Evolutionary conservation across 148 eudicot species (phyloP).

Genomic region (Vaccinium darrowii): DNA sequence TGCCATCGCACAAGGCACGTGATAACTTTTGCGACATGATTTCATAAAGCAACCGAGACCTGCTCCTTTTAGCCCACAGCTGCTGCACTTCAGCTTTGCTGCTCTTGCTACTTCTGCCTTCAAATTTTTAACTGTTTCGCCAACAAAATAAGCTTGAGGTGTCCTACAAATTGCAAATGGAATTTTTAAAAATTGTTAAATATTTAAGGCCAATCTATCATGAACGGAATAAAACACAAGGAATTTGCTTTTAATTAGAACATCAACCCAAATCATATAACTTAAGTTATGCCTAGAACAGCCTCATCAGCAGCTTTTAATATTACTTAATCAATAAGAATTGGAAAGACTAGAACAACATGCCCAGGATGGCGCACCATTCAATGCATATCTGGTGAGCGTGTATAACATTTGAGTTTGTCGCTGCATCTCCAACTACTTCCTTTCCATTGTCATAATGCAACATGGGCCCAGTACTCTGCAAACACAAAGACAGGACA

Average conservation of each 20-base stretch:
- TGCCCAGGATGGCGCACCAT: constrained; percentile 48
- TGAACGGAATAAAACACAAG: not conserved
- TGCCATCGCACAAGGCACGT: constrained; percentile 73
- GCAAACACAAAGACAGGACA: constrained; percentile 16
- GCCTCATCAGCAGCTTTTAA: not conserved
- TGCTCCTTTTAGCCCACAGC: constrained; percentile 86
- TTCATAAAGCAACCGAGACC: constrained; percentile 83
- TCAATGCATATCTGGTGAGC: constrained; percentile 77
- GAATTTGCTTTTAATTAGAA: not conserved
- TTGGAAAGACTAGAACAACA: not conserved
- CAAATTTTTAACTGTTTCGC: constrained; percentile 60
- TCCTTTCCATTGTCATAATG: constrained; percentile 69
- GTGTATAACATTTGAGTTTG: constrained; percentile 43
- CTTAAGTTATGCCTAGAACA: not conserved
- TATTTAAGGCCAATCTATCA: not conserved
- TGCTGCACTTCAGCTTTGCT: constrained; percentile 74
- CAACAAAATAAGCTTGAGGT: constrained; percentile 68
- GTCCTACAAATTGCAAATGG: constrained; percentile 56
- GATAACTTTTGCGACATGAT: constrained; percentile 75
- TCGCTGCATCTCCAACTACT: constrained; percentile 49
- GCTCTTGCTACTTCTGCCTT: constrained; percentile 77
- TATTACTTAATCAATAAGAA: not conserved
- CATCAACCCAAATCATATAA: not conserved
- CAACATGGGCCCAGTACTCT: constrained; percentile 73
- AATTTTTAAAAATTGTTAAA: not conserved